These are phyloP conservation scores for Sporothrix inflata DNA, from an alignment of 2,329 filamentous ascomycete genomes.

Conservation along the genomic window DNA sequence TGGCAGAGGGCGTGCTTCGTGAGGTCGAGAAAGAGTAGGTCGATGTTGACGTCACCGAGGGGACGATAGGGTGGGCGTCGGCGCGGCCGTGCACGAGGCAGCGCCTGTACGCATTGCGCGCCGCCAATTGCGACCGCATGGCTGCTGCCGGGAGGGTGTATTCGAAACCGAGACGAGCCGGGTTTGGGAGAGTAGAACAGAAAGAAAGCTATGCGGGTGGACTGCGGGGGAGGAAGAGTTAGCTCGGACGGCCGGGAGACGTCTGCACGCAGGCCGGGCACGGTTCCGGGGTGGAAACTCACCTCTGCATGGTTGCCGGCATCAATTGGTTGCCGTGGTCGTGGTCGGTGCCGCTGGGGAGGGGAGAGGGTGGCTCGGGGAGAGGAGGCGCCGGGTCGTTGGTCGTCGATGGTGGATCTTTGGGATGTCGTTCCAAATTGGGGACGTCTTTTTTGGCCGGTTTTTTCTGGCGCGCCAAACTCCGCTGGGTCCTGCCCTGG, in stretches of 20 bases:
- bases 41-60: slow-evolving; percentile 3
- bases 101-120: slow-evolving; percentile 61
- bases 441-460: slow-evolving; percentile 8
- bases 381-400: background rate
- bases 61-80: background rate
- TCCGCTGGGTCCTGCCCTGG: slow-evolving; percentile 15
- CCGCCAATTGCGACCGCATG: slow-evolving; percentile 62
- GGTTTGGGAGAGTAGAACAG: background rate
- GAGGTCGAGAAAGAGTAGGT: background rate
- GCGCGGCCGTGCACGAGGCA: slow-evolving; percentile 46
- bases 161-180: background rate
- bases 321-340: background rate
- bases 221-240: slow-evolving; percentile 21
- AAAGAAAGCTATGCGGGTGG: slow-evolving; percentile 3
- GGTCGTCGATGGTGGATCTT: slow-evolving; percentile 11
- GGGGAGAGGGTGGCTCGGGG: background rate
- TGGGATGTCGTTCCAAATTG: slow-evolving; percentile 19
- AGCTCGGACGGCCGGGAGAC: background rate
- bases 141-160: slow-evolving; percentile 17
- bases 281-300: background rate
- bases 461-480: slow-evolving; percentile 18
- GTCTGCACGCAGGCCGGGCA: background rate
- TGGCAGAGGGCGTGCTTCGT: background rate
- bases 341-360: background rate
- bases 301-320: slow-evolving; percentile 27